These are phyloP conservation scores for Trichopus zeylanicus DNA, from an alignment of 116 monocot genomes.

Conservation along the genomic window DNA sequence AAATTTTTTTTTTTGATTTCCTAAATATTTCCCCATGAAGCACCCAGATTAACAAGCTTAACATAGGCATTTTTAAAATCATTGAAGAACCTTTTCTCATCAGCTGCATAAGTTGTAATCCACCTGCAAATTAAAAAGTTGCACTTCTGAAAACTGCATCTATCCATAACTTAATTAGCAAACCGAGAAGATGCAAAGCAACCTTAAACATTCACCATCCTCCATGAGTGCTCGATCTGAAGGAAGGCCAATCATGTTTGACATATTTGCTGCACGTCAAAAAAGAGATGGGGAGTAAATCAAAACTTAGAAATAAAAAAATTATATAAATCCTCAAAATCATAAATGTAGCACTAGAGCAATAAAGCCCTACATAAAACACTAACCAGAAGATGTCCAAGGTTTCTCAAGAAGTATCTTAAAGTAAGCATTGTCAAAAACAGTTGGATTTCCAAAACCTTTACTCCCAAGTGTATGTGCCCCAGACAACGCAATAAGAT, in stretches of 20 bases:
- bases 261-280: constrained; percentile 48
- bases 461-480: constrained; percentile 90
- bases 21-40: constrained; percentile 33
- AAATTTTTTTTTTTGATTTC: neutral
- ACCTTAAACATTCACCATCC: constrained; percentile 87
- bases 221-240: constrained; percentile 76
- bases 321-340: neutral
- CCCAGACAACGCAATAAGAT: constrained; percentile 83
- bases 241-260: constrained; percentile 81
- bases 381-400: constrained; percentile 62
- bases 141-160: neutral
- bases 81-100: constrained; percentile 57
- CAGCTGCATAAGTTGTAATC: constrained; percentile 62
- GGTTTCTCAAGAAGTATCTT: constrained; percentile 86
- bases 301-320: neutral
- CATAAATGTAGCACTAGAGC: too few relatives aligned
- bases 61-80: constrained; percentile 65
- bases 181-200: neutral
- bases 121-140: constrained; percentile 39
- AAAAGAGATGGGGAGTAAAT: too few relatives aligned
- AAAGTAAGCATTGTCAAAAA: constrained; percentile 87
- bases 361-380: too few relatives aligned
- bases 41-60: constrained; percentile 74
- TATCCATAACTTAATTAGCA: neutral
- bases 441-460: constrained; percentile 79